phyloP scores from a whole-genome alignment of 2,329 filamentous ascomycete genomes.

The Basipetospora chlamydospora region DNA sequence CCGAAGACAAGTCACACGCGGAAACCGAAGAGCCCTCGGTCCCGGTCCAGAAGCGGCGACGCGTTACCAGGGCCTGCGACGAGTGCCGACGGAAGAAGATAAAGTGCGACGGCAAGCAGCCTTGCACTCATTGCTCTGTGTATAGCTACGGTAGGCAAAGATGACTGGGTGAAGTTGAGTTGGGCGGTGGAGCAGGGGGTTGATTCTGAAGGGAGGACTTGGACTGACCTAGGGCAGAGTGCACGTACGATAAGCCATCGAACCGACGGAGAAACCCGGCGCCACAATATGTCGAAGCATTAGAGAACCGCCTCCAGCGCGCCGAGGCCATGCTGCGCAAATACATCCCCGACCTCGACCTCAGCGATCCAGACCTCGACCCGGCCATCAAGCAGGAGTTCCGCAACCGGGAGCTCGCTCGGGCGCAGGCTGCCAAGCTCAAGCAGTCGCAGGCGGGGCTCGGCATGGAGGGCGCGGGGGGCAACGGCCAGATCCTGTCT shows the following conservation, averaged over 20 bases:
- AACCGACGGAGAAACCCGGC: constrained; percentile 82
- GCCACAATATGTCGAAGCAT: constrained; percentile 81
- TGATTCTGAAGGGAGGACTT: too few relatives aligned
- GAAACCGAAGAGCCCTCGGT: constrained; percentile 25
- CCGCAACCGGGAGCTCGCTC: constrained; percentile 37
- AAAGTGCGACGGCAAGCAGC: constrained; percentile 75
- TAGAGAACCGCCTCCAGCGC: constrained; percentile 70
- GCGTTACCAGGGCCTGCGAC: constrained; percentile 70
- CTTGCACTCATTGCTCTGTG: constrained; percentile 89
- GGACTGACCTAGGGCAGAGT: constrained; percentile 41
- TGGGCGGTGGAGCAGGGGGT: too few relatives aligned
- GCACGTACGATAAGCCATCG: constrained; percentile 89
- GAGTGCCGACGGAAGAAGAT: constrained; percentile 78
- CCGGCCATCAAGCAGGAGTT: constrained; percentile 58
- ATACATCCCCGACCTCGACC: constrained; percentile 69
- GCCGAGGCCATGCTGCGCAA: constrained; percentile 67
- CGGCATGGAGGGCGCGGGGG: constrained; percentile 35
- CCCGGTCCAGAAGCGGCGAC: constrained; percentile 60
- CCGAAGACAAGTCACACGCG: constrained; percentile 19
- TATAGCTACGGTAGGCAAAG: constrained; percentile 78
- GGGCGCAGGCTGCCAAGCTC: constrained; percentile 25
- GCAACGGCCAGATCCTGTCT: constrained; percentile 74
- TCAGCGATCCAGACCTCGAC: constrained; percentile 75
- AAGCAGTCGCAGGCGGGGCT: constrained; percentile 1
- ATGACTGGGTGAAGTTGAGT: background rate